phyloP scores from a whole-genome alignment of 495 filamentous ascomycete genomes.

The Cenococcum geophilum region DNA sequence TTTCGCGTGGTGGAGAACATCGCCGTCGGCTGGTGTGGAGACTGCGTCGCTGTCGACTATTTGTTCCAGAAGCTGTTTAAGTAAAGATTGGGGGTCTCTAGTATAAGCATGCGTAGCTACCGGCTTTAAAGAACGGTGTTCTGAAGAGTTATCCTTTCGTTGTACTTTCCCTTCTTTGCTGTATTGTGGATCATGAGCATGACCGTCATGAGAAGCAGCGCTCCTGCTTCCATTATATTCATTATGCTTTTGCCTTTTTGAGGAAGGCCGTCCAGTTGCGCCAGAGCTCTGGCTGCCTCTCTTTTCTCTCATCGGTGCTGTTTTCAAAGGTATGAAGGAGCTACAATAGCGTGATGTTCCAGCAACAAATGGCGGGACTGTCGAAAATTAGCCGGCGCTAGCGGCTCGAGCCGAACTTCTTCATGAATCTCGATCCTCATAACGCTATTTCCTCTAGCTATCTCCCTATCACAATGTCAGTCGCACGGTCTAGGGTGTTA shows the following conservation, averaged over 20 bases:
- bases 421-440: background rate
- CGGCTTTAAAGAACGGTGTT: background rate
- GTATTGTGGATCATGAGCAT: background rate
- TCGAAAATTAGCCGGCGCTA: too few species aligned
- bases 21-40: background rate
- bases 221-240: too few species aligned
- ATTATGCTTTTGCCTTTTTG: background rate
- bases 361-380: too few species aligned
- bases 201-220: background rate
- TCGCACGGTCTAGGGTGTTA: constrained; percentile 63
- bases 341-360: too few species aligned
- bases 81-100: background rate
- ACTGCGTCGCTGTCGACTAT: constrained; percentile 9
- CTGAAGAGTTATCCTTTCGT: background rate
- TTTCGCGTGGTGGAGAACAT: constrained; percentile 16
- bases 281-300: background rate
- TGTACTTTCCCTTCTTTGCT: background rate
- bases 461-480: constrained; percentile 52
- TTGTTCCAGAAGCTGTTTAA: constrained; percentile 13
- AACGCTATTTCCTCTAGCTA: background rate
- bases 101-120: background rate
- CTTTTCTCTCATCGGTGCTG: background rate
- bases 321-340: too few species aligned
- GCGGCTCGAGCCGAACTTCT: background rate
- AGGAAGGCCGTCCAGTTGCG: background rate